phyloP scores from a whole-genome alignment of 345 rosid species.

The Microthlaspi erraticum region DNA sequence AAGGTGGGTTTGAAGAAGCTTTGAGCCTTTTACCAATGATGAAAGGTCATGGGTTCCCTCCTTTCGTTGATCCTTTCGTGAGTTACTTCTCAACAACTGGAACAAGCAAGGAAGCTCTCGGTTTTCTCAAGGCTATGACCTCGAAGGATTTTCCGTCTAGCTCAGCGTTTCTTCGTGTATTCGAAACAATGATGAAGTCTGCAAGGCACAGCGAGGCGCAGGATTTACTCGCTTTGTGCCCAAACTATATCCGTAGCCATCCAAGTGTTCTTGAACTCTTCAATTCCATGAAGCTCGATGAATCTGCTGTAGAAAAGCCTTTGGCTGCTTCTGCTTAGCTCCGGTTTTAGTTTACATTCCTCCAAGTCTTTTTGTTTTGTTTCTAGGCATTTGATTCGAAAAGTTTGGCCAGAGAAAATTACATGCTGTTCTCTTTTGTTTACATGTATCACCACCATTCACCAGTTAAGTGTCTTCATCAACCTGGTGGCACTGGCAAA shows the following conservation, averaged over 20 bases:
- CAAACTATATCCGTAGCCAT: conserved; percentile 65
- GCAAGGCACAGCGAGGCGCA: conserved; percentile 73
- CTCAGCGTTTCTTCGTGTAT: conserved; percentile 62
- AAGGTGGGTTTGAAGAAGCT: conserved; percentile 74
- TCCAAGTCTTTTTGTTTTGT: conserved; percentile 2
- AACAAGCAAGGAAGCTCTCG: conserved; percentile 63
- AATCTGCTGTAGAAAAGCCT: conserved; percentile 36
- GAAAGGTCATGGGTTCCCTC: conserved; percentile 81
- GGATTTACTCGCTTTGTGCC: conserved; percentile 73
- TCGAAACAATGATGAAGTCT: conserved; percentile 68
- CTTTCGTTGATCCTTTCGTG: conserved; percentile 72
- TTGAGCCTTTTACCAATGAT: conserved; percentile 64
- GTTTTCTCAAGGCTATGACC: conserved; percentile 69
- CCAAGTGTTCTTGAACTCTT: conserved; percentile 87
- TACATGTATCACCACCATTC: conserved; percentile 35
- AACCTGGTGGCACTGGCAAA: conserved; percentile 42
- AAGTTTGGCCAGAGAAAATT: not conserved
- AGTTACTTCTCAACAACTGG: conserved; percentile 71
- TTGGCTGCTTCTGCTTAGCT: conserved; percentile 44
- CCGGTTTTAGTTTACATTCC: conserved; percentile 29
- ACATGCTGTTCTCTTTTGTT: conserved; percentile 15
- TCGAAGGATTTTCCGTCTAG: conserved; percentile 71
- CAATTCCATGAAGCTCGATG: conserved; percentile 51
- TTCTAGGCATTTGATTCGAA: conserved; percentile 29
- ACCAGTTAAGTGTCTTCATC: conserved; percentile 35